Conservation (phyloP, 2,329 filamentous ascomycete species). For the Herpotrichia juniperi region DNA sequence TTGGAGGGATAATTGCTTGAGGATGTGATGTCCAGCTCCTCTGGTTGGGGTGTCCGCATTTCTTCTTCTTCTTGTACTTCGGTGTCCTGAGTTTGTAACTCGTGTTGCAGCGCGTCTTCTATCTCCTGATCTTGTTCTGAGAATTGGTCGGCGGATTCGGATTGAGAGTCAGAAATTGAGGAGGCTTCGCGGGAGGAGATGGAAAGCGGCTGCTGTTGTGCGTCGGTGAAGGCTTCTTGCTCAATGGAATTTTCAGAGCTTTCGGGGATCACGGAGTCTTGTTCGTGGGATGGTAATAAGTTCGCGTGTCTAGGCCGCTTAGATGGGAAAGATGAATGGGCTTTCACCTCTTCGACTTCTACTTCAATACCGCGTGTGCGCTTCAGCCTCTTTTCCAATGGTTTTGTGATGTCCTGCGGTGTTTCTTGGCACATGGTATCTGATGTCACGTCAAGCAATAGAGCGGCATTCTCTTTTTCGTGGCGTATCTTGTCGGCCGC, state of each 20-base stretch:
- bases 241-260: not conserved
- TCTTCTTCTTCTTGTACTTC: constrained; percentile 13
- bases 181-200: constrained; percentile 27
- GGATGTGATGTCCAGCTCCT: constrained; percentile 7
- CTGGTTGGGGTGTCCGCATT: constrained; percentile 1
- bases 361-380: constrained; percentile 19
- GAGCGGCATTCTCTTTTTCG: constrained; percentile 8
- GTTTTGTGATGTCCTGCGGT: constrained; percentile 26
- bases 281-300: not conserved
- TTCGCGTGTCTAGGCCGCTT: not conserved
- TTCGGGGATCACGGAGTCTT: not conserved
- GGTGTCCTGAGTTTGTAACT: constrained; percentile 6
- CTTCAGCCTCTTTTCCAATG: constrained; percentile 26
- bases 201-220: constrained; percentile 23
- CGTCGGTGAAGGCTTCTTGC: constrained; percentile 4
- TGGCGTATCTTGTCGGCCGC: constrained; percentile 7
- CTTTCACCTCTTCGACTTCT: constrained; percentile 1
- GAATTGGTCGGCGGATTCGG: not conserved
- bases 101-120: constrained; percentile 1
- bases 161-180: constrained; percentile 9
- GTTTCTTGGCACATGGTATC: constrained; percentile 30
- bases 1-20: constrained; percentile 24
- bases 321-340: not conserved
- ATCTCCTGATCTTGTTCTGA: not conserved
- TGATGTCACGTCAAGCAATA: constrained; percentile 11